Percentiles rank a stretch among this genome's conserved stretches.
Evolutionary conservation across 139 green algal species (phyloP).

Genomic region (Chlorella sp.): DNA sequence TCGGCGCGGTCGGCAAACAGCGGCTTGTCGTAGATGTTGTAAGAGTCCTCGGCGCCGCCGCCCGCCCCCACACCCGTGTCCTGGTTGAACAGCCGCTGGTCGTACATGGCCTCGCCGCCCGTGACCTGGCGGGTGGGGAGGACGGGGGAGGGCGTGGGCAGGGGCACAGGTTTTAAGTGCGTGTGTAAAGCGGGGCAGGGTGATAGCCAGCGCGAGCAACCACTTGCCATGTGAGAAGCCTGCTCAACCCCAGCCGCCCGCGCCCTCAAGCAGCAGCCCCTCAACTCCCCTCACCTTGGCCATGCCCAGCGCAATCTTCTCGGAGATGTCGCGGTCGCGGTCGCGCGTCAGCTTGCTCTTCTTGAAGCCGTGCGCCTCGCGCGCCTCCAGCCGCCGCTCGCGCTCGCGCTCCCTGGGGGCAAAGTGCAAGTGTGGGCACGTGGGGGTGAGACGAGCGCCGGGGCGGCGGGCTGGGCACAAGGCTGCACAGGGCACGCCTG

Average conservation of each 20-base stretch:
- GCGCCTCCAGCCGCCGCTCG: constrained; percentile 85
- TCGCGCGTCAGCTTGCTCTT: constrained; percentile 94
- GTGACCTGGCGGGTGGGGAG: constrained; percentile 19
- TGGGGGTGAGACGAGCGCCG: background rate
- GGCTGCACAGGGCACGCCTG: background rate
- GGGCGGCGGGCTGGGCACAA: background rate
- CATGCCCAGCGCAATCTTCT: constrained; percentile 88
- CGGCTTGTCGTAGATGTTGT: constrained; percentile 97
- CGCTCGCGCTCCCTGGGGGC: constrained; percentile 83
- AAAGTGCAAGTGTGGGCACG: background rate
- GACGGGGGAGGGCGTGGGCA: background rate
- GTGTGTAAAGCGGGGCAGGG: no score
- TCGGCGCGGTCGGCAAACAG: constrained; percentile 88
- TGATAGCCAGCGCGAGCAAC: no score
- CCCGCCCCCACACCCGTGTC: constrained; percentile 71
- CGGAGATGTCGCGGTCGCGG: constrained; percentile 91
- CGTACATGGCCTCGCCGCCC: constrained; percentile 92
- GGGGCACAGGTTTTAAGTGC: background rate
- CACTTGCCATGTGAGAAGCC: background rate
- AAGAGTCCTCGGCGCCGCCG: constrained; percentile 87
- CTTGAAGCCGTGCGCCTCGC: constrained; percentile 79
- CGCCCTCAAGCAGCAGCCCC: no score
- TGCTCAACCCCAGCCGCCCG: background rate
- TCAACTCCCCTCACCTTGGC: constrained; percentile 36
- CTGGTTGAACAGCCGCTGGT: constrained; percentile 99